These are phyloP conservation scores for Auriscalpium vulgare DNA, from an alignment of 768 basidiomycete species.

Conservation along the genomic window DNA sequence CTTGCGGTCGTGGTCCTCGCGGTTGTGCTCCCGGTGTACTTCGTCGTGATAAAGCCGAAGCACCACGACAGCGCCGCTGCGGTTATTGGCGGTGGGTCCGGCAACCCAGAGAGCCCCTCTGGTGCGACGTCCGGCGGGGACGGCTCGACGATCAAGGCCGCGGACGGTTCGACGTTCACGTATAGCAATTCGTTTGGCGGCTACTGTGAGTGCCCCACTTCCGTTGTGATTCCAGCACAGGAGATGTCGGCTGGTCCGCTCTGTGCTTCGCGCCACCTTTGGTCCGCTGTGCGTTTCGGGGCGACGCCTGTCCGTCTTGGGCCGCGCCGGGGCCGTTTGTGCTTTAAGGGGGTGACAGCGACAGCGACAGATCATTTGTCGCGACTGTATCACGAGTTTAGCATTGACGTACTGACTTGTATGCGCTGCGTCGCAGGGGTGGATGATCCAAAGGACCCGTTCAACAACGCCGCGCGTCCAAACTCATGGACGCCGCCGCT, in stretches of 20 bases:
- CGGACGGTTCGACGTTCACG: slow-evolving; percentile 33
- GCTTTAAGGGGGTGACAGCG: background rate
- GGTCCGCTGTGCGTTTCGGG: too few species aligned
- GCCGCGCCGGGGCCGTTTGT: background rate
- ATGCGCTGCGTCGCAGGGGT: slow-evolving; percentile 38
- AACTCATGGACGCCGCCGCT: slow-evolving; percentile 80
- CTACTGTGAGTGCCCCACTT: slow-evolving; percentile 22
- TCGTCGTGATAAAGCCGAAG: background rate
- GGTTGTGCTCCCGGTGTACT: slow-evolving; percentile 8
- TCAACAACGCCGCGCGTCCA: slow-evolving; percentile 65
- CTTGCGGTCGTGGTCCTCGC: slow-evolving; percentile 1
- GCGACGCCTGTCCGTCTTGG: too few species aligned
- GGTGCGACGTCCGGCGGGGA: slow-evolving; percentile 8
- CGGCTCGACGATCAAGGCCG: slow-evolving; percentile 24
- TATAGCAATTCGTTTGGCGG: slow-evolving; percentile 43
- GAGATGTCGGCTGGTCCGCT: too few species aligned
- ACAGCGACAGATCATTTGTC: too few species aligned
- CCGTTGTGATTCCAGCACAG: too few species aligned
- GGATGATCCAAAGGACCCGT: slow-evolving; percentile 64
- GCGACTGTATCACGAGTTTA: background rate
- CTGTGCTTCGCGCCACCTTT: too few species aligned
- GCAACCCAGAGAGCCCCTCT: background rate
- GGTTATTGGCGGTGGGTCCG: background rate
- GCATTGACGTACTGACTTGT: background rate
- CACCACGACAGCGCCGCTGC: background rate